These are phyloP conservation scores for Talaromyces sp. DNA, from an alignment of 2,329 filamentous ascomycete species.

Conservation along the genomic window DNA sequence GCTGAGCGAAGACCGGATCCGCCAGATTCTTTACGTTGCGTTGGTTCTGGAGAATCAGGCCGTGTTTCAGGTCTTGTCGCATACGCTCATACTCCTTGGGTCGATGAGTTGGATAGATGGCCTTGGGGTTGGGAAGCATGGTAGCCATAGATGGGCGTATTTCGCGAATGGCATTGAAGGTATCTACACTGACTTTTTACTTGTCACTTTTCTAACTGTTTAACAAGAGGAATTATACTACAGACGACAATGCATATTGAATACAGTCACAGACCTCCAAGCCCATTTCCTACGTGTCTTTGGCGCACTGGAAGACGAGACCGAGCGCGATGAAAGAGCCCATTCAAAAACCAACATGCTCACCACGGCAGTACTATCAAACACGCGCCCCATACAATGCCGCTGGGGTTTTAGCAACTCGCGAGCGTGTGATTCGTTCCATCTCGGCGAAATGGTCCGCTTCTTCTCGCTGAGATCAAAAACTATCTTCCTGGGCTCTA, in stretches of 20 bases:
- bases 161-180: constrained; percentile 37
- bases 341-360: constrained; percentile 8
- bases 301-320: constrained; percentile 29
- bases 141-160: constrained; percentile 30
- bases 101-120: constrained; percentile 30
- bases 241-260: constrained; percentile 35
- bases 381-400: constrained; percentile 32
- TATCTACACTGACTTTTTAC: constrained; percentile 10
- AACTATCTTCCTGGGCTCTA: constrained; percentile 38
- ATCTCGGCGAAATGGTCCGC: constrained; percentile 40
- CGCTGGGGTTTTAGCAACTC: constrained; percentile 38
- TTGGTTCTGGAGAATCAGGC: constrained; percentile 23
- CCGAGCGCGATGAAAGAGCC: background rate
- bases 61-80: constrained; percentile 26
- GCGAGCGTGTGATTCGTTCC: constrained; percentile 39
- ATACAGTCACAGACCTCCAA: constrained; percentile 40
- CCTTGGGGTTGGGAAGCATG: constrained; percentile 16
- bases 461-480: constrained; percentile 38
- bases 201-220: background rate
- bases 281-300: constrained; percentile 37
- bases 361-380: constrained; percentile 11
- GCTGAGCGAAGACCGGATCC: constrained; percentile 33
- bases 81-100: constrained; percentile 31
- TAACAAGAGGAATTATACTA: constrained; percentile 37
- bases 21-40: constrained; percentile 35